Evolutionary conservation across 2,329 filamentous ascomycete species (phyloP), one percentile per base, ranked within the genome.

Genomic region (Chalara sp.): DNA sequence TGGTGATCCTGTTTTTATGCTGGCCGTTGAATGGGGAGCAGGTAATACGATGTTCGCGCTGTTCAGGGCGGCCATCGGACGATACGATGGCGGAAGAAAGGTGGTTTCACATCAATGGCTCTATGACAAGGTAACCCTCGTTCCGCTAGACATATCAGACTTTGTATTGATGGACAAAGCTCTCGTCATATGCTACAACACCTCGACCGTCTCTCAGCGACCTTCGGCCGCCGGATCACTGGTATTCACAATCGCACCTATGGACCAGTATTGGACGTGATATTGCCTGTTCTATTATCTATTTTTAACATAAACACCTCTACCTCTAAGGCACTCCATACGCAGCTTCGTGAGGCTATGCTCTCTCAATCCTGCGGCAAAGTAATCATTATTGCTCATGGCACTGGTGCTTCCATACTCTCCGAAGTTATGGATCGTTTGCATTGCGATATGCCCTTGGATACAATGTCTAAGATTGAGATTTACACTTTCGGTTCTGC

Each of bases 401-500:
- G 83, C 1, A 87, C 90, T 63, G 87, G 87, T 4, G 85, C 78
- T n/a, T 86, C 90, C 47, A 79, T 87, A 57, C 81, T 82, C 2
- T 78, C 83, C 5, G 68, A 89, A 43, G 79, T 87, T 4, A 67
- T 90, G 3, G 87, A 91, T 67, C 86, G 85, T 81, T 72, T 90
- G 2, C 72, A 89, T 4, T 80, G 83, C 52, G 85, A 89, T 60
- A 67, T 87, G 21, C 77, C 83, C 0, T 78, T 81, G 48, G 75
- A 82, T 53, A 67, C 83, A 6, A 69, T 88, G 8, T 66, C 71
- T 1, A 85, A 87, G 59, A 73, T 89, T 1, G 86, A 90, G 64
- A 78, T 90, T 2, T 84, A 83, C 8, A 90, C 86, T 0, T 91
- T 91, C 65, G 87, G 85, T 29, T 85, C 80, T 48, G 86, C 85